Percentiles rank a stretch among this genome's conserved stretches.
Conservation (phyloP, 306 rosid species). For the Begonia fuchsioides region DNA sequence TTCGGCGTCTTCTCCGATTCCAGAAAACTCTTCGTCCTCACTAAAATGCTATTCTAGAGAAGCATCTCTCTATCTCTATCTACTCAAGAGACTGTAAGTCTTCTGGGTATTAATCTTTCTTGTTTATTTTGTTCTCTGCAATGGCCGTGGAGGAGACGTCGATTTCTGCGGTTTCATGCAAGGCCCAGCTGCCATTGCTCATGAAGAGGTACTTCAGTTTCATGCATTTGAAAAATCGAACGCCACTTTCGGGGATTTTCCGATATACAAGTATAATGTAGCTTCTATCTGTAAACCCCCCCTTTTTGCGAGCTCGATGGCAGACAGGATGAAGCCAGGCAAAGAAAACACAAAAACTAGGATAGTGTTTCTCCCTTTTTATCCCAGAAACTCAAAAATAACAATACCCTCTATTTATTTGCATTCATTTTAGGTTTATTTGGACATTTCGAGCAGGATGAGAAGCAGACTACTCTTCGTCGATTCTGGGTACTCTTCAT, state of each 20-base stretch:
- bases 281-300: slow-evolving; percentile 38
- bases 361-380: neutral
- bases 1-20: slow-evolving; percentile 45
- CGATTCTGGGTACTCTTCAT: no score
- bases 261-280: slow-evolving; percentile 41
- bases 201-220: slow-evolving; percentile 30
- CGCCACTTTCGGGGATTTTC: slow-evolving; percentile 37
- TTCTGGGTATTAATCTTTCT: slow-evolving; percentile 13
- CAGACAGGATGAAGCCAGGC: slow-evolving; percentile 56
- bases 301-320: slow-evolving; percentile 41
- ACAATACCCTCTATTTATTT: no score
- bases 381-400: slow-evolving; percentile 1
- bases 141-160: slow-evolving; percentile 24
- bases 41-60: slow-evolving; percentile 14
- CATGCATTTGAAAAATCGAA: slow-evolving; percentile 36
- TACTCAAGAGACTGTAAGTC: slow-evolving; percentile 5
- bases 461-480: slow-evolving; percentile 11
- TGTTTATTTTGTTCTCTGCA: slow-evolving; percentile 13
- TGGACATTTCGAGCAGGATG: slow-evolving; percentile 8
- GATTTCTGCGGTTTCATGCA: slow-evolving; percentile 11
- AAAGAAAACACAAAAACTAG: slow-evolving; percentile 12
- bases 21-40: slow-evolving; percentile 32
- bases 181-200: slow-evolving; percentile 27
- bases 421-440: slow-evolving; percentile 3
- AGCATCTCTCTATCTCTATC: slow-evolving; percentile 6